Base-by-base conservation (phyloP, 176 grass and related monocot genomes). In the Cocos nucifera region DNA sequence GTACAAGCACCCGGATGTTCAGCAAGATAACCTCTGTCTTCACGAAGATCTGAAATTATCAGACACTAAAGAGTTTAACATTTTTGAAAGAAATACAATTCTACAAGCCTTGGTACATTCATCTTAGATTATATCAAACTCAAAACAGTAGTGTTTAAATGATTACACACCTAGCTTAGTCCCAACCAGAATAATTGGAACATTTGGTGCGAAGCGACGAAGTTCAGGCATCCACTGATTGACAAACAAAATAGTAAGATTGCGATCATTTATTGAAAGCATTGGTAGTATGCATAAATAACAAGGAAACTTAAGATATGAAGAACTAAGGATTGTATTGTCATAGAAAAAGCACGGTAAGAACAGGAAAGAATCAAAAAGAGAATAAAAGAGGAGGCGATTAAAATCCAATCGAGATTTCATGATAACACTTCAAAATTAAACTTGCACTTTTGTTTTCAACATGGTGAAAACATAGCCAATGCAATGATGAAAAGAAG, bases 201-300 rank as follows among this genome's bases (percentile, higher is more conserved):
- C 77, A 29, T 81, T 89, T 0, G 86, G 90, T 0, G 83, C 83
- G 55, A 90, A 95, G 5, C 86, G 75, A 4, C 86, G 82, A 18
- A 95, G 90, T 66, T 95, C 90, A n/a, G 90, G 90, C 86, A 90
- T 77, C 90, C 90, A 95, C 90, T 95, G 80, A 24, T 67, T 22
- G 51, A 50, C 51, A 62, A 74, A 63, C 17, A 63, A 22, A 67
- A 74, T 53, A 61, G 24, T 65, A 22, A 61, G 26, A 53, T 77
- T n/a, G 73, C 15, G 25, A 53, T n/a, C 61, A 56, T 70, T 15
- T 6, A 57, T 21, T n/a, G 14, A 63, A 56, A 69, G 60, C 55
- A 51, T 9, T 20, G 55, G 9, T 19, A 56, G 1, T 4, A 12
- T 14, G 35, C 19, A 3, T 14, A 57, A 19, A 39, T 25, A 32